phyloP scores from a whole-genome alignment of 1,284 basidiomycete genomes.

The Tilletia caries region DNA sequence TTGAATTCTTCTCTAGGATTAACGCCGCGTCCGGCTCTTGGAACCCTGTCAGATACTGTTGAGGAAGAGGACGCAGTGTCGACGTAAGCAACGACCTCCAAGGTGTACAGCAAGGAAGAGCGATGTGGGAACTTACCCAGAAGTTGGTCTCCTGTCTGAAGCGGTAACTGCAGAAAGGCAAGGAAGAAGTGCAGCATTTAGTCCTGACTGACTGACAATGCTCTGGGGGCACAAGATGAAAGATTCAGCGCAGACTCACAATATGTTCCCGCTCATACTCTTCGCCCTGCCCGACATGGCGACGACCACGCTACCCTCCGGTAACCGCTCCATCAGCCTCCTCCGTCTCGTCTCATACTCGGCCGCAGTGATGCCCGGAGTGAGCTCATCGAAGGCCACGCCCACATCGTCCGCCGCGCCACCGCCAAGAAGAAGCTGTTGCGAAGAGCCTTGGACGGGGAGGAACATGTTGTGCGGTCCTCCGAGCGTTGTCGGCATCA shows the following conservation, averaged over 20 bases:
- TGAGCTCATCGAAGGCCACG: constrained; percentile 63
- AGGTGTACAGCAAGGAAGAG: constrained; percentile 71
- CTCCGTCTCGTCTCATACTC: constrained; percentile 80
- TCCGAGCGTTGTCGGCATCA: constrained; percentile 1
- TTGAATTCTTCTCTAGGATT: constrained; percentile 55
- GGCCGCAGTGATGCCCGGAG: constrained; percentile 72
- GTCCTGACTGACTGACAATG: no score
- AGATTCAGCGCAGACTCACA: constrained; percentile 52
- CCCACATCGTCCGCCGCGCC: constrained; percentile 20
- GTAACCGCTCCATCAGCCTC: constrained; percentile 72
- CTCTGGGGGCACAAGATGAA: not conserved
- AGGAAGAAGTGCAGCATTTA: no score
- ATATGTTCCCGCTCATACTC: constrained; percentile 63
- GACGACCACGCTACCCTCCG: constrained; percentile 73
- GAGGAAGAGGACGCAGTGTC: constrained; percentile 63
- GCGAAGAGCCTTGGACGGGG: no score
- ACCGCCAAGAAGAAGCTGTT: constrained; percentile 12
- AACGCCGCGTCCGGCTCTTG: constrained; percentile 87
- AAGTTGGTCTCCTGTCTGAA: constrained; percentile 67
- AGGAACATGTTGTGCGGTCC: constrained; percentile 25
- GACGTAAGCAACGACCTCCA: no score
- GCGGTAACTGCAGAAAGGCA: constrained; percentile 68
- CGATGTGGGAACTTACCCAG: constrained; percentile 20
- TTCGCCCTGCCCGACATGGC: constrained; percentile 76
- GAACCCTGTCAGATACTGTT: constrained; percentile 84